phyloP scores from a whole-genome alignment of 176 grass and related monocot genomes.

The Phoenix roebelenii region DNA sequence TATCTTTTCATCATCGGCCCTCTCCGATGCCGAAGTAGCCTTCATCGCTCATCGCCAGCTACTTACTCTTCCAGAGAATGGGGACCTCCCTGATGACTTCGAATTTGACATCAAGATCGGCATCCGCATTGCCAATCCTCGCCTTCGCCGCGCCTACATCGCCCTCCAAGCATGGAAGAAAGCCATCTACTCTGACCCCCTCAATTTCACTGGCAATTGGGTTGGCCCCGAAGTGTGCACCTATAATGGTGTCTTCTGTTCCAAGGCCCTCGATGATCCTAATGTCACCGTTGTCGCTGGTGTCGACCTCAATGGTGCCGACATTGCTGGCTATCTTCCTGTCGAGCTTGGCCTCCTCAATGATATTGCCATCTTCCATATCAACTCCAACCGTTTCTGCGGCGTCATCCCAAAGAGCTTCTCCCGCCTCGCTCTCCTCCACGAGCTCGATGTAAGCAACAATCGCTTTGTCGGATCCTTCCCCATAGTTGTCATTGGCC shows the following conservation, averaged over 20 bases:
- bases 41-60: constrained; percentile 28
- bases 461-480: constrained; percentile 39
- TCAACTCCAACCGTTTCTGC: constrained; percentile 37
- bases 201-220: constrained; percentile 39
- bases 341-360: constrained; percentile 31
- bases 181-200: constrained; percentile 39
- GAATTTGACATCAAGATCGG: constrained; percentile 29
- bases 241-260: constrained; percentile 29
- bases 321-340: constrained; percentile 32
- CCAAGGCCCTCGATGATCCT: constrained; percentile 25
- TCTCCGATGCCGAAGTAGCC: constrained; percentile 14
- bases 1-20: constrained; percentile 9
- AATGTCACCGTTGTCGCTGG: constrained; percentile 20
- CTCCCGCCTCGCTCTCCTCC: constrained; percentile 21
- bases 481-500: constrained; percentile 19
- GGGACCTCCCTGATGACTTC: constrained; percentile 19
- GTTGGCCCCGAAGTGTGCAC: constrained; percentile 26
- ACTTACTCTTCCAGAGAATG: constrained; percentile 7
- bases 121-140: constrained; percentile 14
- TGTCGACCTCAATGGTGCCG: constrained; percentile 31
- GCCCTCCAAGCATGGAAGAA: constrained; percentile 31
- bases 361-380: constrained; percentile 31
- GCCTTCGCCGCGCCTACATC: constrained; percentile 32
- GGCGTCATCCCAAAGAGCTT: constrained; percentile 40
- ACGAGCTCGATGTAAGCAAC: constrained; percentile 37